Percentiles rank a stretch among this genome's conserved stretches.
Conservation (phyloP, 2,329 filamentous ascomycete species). For the Monosporascus sp. region DNA sequence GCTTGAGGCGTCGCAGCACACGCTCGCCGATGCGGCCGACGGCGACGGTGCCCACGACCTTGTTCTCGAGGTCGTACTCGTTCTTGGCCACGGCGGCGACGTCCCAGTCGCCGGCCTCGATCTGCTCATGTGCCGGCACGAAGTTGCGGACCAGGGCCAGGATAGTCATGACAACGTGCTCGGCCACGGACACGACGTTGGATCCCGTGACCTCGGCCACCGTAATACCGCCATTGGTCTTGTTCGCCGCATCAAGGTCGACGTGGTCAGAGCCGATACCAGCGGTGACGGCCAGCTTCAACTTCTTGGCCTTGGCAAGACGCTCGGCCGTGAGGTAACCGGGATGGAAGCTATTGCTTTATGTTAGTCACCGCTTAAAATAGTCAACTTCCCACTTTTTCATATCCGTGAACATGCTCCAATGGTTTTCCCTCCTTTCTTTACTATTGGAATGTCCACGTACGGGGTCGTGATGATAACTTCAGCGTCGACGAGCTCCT, state of each 20-base stretch:
- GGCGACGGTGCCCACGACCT: constrained; percentile 95
- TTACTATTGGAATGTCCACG: constrained; percentile 19
- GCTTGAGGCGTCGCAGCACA: constrained; percentile 89
- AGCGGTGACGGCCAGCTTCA: constrained; percentile 94
- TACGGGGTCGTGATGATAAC: constrained; percentile 99
- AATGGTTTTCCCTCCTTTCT: no score
- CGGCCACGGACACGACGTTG: constrained; percentile 97
- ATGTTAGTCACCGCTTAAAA: constrained; percentile 7
- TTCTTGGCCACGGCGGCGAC: constrained; percentile 96
- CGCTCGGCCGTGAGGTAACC: constrained; percentile 96
- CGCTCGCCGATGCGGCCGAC: constrained; percentile 98
- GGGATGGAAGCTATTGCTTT: constrained; percentile 74
- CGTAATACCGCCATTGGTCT: constrained; percentile 94
- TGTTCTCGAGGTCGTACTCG: constrained; percentile 95
- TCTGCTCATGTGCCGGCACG: constrained; percentile 92
- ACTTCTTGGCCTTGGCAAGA: constrained; percentile 95
- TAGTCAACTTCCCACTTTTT: no score
- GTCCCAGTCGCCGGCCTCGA: constrained; percentile 85
- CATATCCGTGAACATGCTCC: no score
- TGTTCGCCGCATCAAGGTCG: constrained; percentile 94
- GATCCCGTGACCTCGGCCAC: constrained; percentile 97
- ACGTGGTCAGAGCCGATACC: constrained; percentile 99
- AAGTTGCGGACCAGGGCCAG: constrained; percentile 96
- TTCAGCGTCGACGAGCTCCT: constrained; percentile 94
- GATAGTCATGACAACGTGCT: constrained; percentile 99